Evolutionary conservation across 768 basidiomycete genomes (phyloP), one percentile per base, ranked within the genome.

Genomic region (Clathrus columnatus): DNA sequence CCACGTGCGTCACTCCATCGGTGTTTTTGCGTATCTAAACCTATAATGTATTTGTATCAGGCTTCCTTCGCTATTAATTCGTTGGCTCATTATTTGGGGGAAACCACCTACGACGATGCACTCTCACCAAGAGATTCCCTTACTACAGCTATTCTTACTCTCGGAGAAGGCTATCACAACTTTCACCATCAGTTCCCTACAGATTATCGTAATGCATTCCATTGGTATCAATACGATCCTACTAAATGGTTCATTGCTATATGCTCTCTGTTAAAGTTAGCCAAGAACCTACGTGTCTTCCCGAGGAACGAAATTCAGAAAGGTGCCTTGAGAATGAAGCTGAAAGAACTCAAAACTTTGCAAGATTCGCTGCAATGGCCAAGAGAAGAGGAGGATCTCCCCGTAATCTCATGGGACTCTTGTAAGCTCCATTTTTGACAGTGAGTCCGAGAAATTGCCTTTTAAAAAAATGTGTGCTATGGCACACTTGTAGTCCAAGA

Each of bases 11-110:
- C 23, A 23, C 49, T 20, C n/a, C 36, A 30, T 47, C n/a, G 8
- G 29, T 24, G 17, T 43, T 23, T 21, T 49, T 41, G 14, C 30
- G n/a, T 28, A 41, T 29, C 27, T 55, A 18, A 11, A n/a, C 29
- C 18, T 16, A 8, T 51, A 28, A 29, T 29, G 32, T 30, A 29
- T 48, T 63, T 45, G 16, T 28, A 24, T 11, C 57, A 87, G 84
- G 87, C 88, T 61, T 88, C 85, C 1, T 92, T 92, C 69, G 89
- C 84, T 65, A 89, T 92, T 68, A 92, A 91, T 67, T 91, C 89
- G 18, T 78, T 92, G 27, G 89, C 89, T 0, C 90, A 92, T 67
- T 90, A 84, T 72, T 76, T 92, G 47, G 90, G 90, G 30, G 79
- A 81, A 48, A 75, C 87, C 26, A 81, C 89, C 1, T 92, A 91